These are phyloP conservation scores for Sporodiniella umbellata DNA, from an alignment of 371 early-diverging fungal species.

Conservation along the genomic window DNA sequence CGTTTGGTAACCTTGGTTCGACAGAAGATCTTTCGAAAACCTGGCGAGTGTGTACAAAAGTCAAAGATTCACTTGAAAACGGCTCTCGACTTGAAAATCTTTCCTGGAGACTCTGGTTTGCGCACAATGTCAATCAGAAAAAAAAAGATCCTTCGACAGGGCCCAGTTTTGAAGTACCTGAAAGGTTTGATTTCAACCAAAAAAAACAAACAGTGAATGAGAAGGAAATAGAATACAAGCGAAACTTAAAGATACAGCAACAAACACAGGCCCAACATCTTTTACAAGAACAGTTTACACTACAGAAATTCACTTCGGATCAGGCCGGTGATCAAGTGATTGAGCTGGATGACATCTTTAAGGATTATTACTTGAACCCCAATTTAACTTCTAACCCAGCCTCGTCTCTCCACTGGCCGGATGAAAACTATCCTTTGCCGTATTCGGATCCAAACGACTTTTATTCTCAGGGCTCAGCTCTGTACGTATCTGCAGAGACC, in stretches of 20 bases:
- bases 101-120: conserved; percentile 84
- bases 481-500: conserved; percentile 24
- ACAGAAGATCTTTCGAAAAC: conserved; percentile 71
- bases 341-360: conserved; percentile 42
- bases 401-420: background rate
- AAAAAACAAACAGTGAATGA: conserved; percentile 5
- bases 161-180: conserved; percentile 17
- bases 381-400: background rate
- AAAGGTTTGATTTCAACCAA: conserved; percentile 24
- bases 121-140: conserved; percentile 58
- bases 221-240: conserved; percentile 14
- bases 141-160: conserved; percentile 7
- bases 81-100: conserved; percentile 84
- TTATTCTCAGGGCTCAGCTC: conserved; percentile 5
- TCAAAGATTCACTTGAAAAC: conserved; percentile 82
- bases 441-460: background rate
- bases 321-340: conserved; percentile 44
- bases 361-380: conserved; percentile 3
- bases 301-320: conserved; percentile 45
- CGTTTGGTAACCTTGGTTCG: conserved; percentile 62
- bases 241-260: conserved; percentile 15
- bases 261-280: conserved; percentile 16
- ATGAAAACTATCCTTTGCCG: background rate
- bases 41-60: conserved; percentile 86
- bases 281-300: conserved; percentile 27